These are phyloP conservation scores for Talaromyces piceae DNA, from an alignment of 2,329 filamentous ascomycete species.

Conservation along the genomic window DNA sequence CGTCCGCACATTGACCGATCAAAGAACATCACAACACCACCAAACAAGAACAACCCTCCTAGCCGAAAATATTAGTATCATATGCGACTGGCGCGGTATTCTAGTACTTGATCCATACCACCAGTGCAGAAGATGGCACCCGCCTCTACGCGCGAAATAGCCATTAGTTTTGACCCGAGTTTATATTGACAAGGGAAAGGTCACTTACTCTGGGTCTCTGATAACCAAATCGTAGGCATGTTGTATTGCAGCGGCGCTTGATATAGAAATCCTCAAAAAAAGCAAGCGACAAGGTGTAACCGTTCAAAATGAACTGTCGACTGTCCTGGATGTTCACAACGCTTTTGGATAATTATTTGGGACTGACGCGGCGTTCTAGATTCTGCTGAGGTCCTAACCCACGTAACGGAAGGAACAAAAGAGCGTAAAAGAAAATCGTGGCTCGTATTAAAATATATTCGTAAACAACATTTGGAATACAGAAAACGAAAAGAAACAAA, in stretches of 20 bases:
- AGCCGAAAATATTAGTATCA: constrained; percentile 9
- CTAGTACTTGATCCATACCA: constrained; percentile 54
- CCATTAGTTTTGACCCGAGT: not conserved
- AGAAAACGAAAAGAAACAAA: not conserved
- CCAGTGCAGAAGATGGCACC: constrained; percentile 97
- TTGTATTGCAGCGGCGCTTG: constrained; percentile 21
- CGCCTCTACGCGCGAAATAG: constrained; percentile 58
- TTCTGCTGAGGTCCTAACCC: not conserved
- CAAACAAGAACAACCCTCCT: constrained; percentile 93
- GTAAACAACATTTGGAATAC: no score
- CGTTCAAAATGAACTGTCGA: not conserved
- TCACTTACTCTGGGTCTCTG: constrained; percentile 82
- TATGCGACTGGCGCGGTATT: not conserved
- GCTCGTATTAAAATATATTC: not conserved
- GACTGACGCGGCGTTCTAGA: not conserved
- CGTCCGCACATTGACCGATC: constrained; percentile 77
- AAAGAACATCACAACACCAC: constrained; percentile 94
- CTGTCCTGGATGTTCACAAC: not conserved
- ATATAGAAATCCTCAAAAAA: not conserved
- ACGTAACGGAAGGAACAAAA: no score
- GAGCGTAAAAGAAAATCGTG: not conserved
- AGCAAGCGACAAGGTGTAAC: no score
- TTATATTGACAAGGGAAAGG: not conserved
- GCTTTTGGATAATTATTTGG: not conserved
- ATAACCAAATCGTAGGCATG: constrained; percentile 92